Base-by-base conservation (phyloP, 176 grass and related monocot species). In the Microstegium vimineum region DNA sequence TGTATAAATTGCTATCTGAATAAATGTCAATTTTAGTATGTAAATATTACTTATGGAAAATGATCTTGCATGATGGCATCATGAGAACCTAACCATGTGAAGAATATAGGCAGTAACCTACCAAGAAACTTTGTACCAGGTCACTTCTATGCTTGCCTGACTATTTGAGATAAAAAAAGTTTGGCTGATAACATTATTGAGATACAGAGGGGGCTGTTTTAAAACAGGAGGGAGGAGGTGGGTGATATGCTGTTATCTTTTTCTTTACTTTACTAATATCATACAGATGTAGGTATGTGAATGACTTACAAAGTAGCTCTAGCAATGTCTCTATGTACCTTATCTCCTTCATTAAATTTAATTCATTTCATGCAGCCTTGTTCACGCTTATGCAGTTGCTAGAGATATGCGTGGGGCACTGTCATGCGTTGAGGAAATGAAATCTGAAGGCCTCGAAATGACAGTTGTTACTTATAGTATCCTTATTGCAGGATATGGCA, bases 351-450 rank as follows among this genome's bases (percentile, higher is more conserved):
- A 87, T 94, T 91, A 89, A 91, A 72, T 81, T 86, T 89, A 65
- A 83, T 90, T 87, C 82, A 94, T 94, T 95, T 98, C 89, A 98
- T 99, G 93, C 93, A 99, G 96, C 96, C 89, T 99, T 94, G 82
- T 95, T 95, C 96, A 99, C 89, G 96, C 96, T 95, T 99, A 95
- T 95, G 96, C 93, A 99, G 93, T 95, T 99, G 91, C 90, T 84
- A 93, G 96, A 94, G 93, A 95, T 84, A 99, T 99, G 91, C 87
- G 77, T 66, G 96, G 96, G 64, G 91, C 89, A 76, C 43, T 95
- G 71, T 91, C 93, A 80, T 95, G 96, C 3, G 31, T 85, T 27
- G 89, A 93, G 81, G 96, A 99, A 92, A 99, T 99, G 93, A 99
- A 92, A 91, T 73, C 89, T 66, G 93, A 99, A 70, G 87, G 86